Evolutionary conservation across 371 early-diverging fungal genomes (phyloP).

Genomic region (Blakeslea trispora): DNA sequence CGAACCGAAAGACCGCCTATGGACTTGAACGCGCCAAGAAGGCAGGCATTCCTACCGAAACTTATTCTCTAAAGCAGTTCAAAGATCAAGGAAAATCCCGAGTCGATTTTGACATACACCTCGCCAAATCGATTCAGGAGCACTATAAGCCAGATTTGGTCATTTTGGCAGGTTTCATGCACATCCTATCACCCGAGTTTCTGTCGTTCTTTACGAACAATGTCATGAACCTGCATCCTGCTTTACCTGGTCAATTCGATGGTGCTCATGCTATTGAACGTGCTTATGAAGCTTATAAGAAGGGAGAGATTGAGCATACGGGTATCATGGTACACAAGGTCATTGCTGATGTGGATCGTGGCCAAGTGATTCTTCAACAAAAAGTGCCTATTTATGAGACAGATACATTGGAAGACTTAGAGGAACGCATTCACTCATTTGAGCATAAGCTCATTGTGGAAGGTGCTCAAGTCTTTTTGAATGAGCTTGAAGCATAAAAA

Average conservation of each 20-base stretch:
- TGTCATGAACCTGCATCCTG: conserved; percentile 95
- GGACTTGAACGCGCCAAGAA: conserved; percentile 82
- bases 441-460: conserved; percentile 89
- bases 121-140: conserved; percentile 71
- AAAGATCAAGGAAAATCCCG: conserved; percentile 80
- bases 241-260: conserved; percentile 93
- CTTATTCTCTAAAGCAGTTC: conserved; percentile 78
- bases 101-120: conserved; percentile 83
- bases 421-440: conserved; percentile 81
- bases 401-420: conserved; percentile 82
- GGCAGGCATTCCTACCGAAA: conserved; percentile 82
- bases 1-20: conserved; percentile 79
- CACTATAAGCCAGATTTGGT: conserved; percentile 71
- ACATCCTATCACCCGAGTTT: conserved; percentile 88
- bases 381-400: conserved; percentile 73
- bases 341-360: conserved; percentile 93
- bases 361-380: conserved; percentile 80
- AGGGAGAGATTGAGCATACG: conserved; percentile 76
- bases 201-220: conserved; percentile 65
- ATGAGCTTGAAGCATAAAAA: conserved; percentile 21
- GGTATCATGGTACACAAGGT: conserved; percentile 98
- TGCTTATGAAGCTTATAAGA: conserved; percentile 81
- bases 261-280: conserved; percentile 95
- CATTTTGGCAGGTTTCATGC: conserved; percentile 98
- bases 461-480: conserved; percentile 52